Base-by-base conservation (phyloP, 2,329 filamentous ascomycete species). In the Fusarium hostae region DNA sequence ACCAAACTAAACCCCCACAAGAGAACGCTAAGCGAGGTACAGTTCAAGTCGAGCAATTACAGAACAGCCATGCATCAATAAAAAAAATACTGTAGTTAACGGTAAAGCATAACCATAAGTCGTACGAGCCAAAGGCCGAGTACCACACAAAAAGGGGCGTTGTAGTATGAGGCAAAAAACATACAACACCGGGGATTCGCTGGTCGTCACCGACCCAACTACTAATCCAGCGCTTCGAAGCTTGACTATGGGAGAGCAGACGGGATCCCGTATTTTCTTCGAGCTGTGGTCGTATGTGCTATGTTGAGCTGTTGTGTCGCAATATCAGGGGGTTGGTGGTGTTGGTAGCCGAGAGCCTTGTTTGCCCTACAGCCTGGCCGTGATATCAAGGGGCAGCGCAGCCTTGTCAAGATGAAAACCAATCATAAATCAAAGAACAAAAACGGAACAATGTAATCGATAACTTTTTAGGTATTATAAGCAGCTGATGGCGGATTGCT, bases 121-220 rank as follows among this genome's bases (percentile, higher is more conserved):
- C 8, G 6, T 13, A 18, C 3, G 18, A 47, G 28, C 13, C 18
- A 26, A 9, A n/a, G 12, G 22, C 16, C 1, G 10, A 40, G 6
- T n/a, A 18, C 5, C 5, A 30, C 9, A 6, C 16, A 10, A 39
- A 34, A 43, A 40, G 34, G 16, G 30, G 37, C 1, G 8, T 18
- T 18, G 28, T 24, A 56, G 16, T 4, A 15, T 6, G 28, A 41
- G 10, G 28, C 16, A 47, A 61, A 67, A 26, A 43, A 62, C 54
- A 67, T 67, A 67, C 63, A 67, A 67, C 64, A 67, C 64, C 37
- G 35, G 63, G 64, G 54, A 67, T 67, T 67, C 63, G 63, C 63
- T 66, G 62, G 63, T 66, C 63, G 63, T 66, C 62, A 66, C 63
- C 62, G 63, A 66, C 62, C 63, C 62, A 66, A 66, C 63, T 66